A percentile compares a stretch with the other conserved stretches of the same genome.
Conservation (phyloP, 129 eudicot genomes). For the Chrysanthemum seticuspe region DNA sequence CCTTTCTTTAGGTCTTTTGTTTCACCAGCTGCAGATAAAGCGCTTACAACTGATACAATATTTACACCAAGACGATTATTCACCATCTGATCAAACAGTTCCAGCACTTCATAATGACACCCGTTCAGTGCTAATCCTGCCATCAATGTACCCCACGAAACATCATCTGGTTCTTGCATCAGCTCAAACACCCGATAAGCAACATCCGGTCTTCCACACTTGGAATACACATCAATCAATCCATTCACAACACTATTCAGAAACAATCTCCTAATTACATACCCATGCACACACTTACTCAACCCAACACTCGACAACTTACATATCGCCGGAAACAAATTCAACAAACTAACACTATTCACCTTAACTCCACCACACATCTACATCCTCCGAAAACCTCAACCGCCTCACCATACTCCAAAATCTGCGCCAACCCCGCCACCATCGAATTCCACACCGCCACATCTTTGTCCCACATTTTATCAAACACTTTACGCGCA, state of each 20-base stretch:
- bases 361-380: constrained; percentile 37
- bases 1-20: constrained; percentile 52
- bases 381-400: constrained; percentile 44
- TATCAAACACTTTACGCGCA: constrained; percentile 62
- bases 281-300: constrained; percentile 53
- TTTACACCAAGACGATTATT: constrained; percentile 35
- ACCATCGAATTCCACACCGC: constrained; percentile 68
- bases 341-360: constrained; percentile 57
- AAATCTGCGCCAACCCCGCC: constrained; percentile 53
- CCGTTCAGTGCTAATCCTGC: constrained; percentile 63
- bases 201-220: constrained; percentile 43
- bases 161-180: constrained; percentile 49
- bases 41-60: constrained; percentile 55
- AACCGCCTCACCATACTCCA: constrained; percentile 33
- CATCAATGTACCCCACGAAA: constrained; percentile 79
- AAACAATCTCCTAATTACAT: constrained; percentile 49
- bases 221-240: constrained; percentile 64
- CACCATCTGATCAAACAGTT: constrained; percentile 50
- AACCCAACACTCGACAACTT: constrained; percentile 40
- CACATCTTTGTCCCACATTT: constrained; percentile 54
- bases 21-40: constrained; percentile 65
- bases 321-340: constrained; percentile 61
- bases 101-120: constrained; percentile 37
- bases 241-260: constrained; percentile 45
- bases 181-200: constrained; percentile 44